Percentiles rank a stretch among this genome's conserved stretches.
Conservation (phyloP, 2,329 filamentous ascomycete genomes). For the Ascochyta viciae-villosae region DNA sequence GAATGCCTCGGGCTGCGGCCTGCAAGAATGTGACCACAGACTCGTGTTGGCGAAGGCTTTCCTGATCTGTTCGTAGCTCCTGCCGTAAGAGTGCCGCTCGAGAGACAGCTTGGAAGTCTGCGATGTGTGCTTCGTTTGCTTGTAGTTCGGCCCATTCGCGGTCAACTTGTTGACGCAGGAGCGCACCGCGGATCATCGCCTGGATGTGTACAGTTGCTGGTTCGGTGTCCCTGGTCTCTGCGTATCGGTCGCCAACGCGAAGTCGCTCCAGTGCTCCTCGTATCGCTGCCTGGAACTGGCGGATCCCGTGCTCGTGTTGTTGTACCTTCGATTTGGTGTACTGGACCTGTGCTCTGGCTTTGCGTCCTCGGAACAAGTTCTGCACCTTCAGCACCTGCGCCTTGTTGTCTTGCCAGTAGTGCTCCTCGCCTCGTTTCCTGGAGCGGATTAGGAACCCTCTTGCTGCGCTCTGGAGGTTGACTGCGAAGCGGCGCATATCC, state of each 20-base stretch:
- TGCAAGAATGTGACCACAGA: conserved; percentile 63
- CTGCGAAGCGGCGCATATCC: conserved; percentile 81
- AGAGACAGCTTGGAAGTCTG: conserved; percentile 50
- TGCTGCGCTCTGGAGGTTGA: conserved; percentile 77
- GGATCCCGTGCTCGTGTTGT: conserved; percentile 54
- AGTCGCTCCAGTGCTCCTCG: conserved; percentile 55
- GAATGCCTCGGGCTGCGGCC: conserved; percentile 65
- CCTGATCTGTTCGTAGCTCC: conserved; percentile 43
- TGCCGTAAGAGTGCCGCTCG: conserved; percentile 53
- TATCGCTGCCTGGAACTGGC: conserved; percentile 65
- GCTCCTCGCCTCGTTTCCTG: conserved; percentile 67
- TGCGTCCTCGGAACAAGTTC: conserved; percentile 76
- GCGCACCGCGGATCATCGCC: conserved; percentile 68
- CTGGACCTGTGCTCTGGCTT: conserved; percentile 55
- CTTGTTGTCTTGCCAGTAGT: conserved; percentile 74
- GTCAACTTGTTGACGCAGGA: conserved; percentile 65
- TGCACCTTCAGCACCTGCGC: conserved; percentile 79
- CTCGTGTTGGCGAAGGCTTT: conserved; percentile 48
- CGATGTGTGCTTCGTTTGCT: conserved; percentile 59
- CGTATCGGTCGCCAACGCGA: conserved; percentile 60
- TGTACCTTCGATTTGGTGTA: conserved; percentile 57
- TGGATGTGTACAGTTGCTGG: conserved; percentile 62
- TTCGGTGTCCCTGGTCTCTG: conserved; percentile 68
- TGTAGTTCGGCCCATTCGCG: conserved; percentile 43
- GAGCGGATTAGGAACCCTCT: conserved; percentile 78